Evolutionary conservation across 2,329 filamentous ascomycete genomes (phyloP).

Genomic region (Fusarium paranaense): DNA sequence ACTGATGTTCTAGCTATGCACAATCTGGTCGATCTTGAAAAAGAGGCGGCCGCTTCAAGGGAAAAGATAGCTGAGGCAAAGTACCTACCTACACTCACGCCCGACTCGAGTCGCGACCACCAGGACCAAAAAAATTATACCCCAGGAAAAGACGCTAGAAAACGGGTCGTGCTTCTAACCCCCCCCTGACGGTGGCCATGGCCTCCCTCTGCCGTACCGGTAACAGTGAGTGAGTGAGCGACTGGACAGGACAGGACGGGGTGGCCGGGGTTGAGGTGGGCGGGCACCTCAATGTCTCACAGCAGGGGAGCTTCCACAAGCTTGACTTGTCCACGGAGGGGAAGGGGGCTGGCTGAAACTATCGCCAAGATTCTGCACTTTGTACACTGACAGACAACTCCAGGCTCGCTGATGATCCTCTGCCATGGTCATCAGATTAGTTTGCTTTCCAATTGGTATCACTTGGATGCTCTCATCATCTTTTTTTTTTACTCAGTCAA

Average conservation of each 20-base stretch:
- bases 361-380: slow-evolving; percentile 13
- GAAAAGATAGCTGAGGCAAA: not conserved
- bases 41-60: slow-evolving; percentile 10
- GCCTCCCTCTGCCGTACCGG: slow-evolving; percentile 4
- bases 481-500: not conserved
- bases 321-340: slow-evolving; percentile 15
- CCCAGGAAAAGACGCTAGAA: slow-evolving; percentile 40
- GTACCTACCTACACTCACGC: not conserved
- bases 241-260: slow-evolving; percentile 18
- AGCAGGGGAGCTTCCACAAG: slow-evolving; percentile 22
- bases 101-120: slow-evolving; percentile 6
- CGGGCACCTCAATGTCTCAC: slow-evolving; percentile 13
- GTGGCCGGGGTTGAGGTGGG: slow-evolving; percentile 15
- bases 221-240: not conserved
- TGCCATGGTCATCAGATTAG: slow-evolving; percentile 21
- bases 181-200: slow-evolving; percentile 36
- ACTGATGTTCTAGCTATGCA: not conserved
- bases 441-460: slow-evolving; percentile 6
- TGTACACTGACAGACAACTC: slow-evolving; percentile 2
- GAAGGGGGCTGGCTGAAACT: slow-evolving; percentile 27
- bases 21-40: not conserved
- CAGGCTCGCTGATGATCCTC: slow-evolving; percentile 8
- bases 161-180: slow-evolving; percentile 31
- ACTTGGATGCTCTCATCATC: not conserved
- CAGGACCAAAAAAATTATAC: slow-evolving; percentile 11